These are phyloP conservation scores for Paramecium sonneborni DNA, from an alignment of 73 alveolate genomes.

Conservation along the genomic window DNA sequence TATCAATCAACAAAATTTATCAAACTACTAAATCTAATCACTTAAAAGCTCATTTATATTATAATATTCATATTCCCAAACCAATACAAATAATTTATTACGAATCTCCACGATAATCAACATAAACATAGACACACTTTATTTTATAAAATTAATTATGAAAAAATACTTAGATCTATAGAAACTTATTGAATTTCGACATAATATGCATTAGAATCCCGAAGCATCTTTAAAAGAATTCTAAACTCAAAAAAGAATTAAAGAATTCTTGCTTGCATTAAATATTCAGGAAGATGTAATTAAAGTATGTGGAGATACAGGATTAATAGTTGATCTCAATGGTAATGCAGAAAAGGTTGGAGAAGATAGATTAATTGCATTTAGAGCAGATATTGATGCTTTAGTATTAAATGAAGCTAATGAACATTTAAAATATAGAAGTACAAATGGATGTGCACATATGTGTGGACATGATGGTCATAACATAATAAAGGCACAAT, in stretches of 20 bases:
- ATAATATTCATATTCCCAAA: background rate
- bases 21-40: too few species aligned
- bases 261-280: background rate
- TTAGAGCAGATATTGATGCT: constrained; percentile 80
- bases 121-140: too few species aligned
- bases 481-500: constrained; percentile 58
- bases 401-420: constrained; percentile 69
- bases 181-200: background rate
- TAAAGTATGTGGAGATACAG: constrained; percentile 58
- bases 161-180: background rate
- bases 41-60: too few species aligned
- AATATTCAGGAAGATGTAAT: constrained; percentile 22
- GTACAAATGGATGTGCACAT: constrained; percentile 74
- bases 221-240: constrained; percentile 50
- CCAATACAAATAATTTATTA: background rate
- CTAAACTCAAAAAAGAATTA: constrained; percentile 38
- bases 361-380: constrained; percentile 69
- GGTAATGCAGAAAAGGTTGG: constrained; percentile 57
- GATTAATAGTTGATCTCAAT: constrained; percentile 47
- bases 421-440: constrained; percentile 65
- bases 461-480: constrained; percentile 88
- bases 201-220: constrained; percentile 47
- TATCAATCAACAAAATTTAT: too few species aligned
- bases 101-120: too few species aligned
- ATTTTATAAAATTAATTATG: background rate